A percentile compares a stretch with the other conserved stretches of the same genome.
Evolutionary conservation across 148 eudicot genomes (phyloP).

Genomic region (Persicaria tinctoria): DNA sequence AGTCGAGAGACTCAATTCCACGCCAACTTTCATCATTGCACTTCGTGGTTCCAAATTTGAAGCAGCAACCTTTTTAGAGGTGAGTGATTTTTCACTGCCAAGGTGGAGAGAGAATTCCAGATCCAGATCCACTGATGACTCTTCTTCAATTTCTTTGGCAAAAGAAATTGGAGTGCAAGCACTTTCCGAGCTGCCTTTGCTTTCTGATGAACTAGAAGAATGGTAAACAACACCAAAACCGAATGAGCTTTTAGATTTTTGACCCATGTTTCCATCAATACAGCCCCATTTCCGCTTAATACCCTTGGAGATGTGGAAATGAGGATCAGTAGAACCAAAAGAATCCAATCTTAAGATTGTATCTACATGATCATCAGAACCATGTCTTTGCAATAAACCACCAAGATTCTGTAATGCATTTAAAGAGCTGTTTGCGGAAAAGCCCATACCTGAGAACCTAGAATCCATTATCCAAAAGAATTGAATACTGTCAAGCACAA

Average conservation of each 20-base stretch:
- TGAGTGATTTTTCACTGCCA: conserved; percentile 56
- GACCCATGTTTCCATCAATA: conserved; percentile 24
- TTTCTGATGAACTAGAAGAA: conserved; percentile 71
- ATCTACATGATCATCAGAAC: conserved; percentile 33
- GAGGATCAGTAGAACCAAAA: conserved; percentile 34
- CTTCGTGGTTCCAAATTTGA: conserved; percentile 25
- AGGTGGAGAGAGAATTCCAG: conserved; percentile 75
- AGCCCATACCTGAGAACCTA: conserved; percentile 35
- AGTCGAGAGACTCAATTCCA: conserved; percentile 67
- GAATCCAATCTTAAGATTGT: conserved; percentile 57
- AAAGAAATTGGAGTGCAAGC: conserved; percentile 69
- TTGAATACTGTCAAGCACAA: conserved; percentile 25
- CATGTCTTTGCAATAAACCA: conserved; percentile 33
- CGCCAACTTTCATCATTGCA: conserved; percentile 31
- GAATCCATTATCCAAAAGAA: conserved; percentile 53
- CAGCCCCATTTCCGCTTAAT: conserved; percentile 59
- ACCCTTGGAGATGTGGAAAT: conserved; percentile 40
- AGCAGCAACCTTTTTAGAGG: conserved; percentile 37
- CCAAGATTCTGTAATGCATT: conserved; percentile 41
- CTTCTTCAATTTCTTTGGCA: conserved; percentile 77
- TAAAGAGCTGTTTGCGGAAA: conserved; percentile 27
- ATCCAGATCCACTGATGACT: conserved; percentile 79
- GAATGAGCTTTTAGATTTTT: conserved; percentile 31
- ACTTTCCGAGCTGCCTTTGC: conserved; percentile 84
- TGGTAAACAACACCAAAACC: conserved; percentile 35